Base-by-base conservation (phyloP, 495 filamentous ascomycete genomes). In the Penicillium robsamsonii region DNA sequence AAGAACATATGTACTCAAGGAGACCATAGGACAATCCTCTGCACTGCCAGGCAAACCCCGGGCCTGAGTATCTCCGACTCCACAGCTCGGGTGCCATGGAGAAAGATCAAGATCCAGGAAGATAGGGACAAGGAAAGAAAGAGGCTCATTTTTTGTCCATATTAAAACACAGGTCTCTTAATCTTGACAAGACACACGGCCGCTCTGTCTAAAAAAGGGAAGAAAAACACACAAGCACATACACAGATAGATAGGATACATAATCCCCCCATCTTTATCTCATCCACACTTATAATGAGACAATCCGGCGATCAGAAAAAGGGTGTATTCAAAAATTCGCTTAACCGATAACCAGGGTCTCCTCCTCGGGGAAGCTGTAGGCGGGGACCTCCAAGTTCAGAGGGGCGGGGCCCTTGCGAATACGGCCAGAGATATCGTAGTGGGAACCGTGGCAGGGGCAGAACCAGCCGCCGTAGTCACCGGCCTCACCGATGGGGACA, bases 391-490 rank as follows among this genome's bases (percentile, higher is more conserved):
- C 94, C 66, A 99, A 83, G 82, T 99, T 99, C 67, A 97, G 82
- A 59, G 94, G 94, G 52, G 94, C 94, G 46, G 94, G 94, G 22
- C 94, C 94, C 82, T 89, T 96, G 75, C 94, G 85, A 78, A 92
- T 87, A 73, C 94, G 90, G 70, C 94, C 94, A 58, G 91, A 96
- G 76, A 99, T 96, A 76, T 99, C 94, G 84, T 99, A 99, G 81
- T 99, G 94, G 54, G 92, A 96, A 71, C 94, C 94, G 83, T 99
- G 94, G 87, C 94, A 99, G 58, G 94, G 94, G 81, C 94, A 99
- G 87, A 99, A 99, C 94, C 94, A 99, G 68, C 94, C 94, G 67
- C 94, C 94, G 72, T 79, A 99, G 74, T 99, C 95, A 71, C 94
- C 94, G 58, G 94, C 88, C 81, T 99, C 94, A 71, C 94, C 94